Percentiles rank a stretch among this genome's conserved stretches.
Evolutionary conservation across 306 rosid species (phyloP).

Genomic region (Sicyos edulis): DNA sequence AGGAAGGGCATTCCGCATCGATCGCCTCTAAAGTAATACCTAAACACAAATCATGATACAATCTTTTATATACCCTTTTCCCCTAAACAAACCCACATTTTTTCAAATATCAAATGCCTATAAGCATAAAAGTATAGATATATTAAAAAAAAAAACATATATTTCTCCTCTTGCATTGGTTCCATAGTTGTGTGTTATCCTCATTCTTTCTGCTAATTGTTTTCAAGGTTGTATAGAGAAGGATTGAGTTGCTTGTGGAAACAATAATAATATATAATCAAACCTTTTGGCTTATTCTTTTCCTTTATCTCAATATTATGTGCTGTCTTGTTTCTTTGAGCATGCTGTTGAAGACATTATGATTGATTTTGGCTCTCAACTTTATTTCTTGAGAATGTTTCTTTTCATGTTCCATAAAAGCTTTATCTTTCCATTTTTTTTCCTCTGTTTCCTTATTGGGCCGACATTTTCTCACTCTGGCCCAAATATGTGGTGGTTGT

Average conservation of each 20-base stretch:
- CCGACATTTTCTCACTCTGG: slow-evolving; percentile 21
- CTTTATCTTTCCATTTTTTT: background rate
- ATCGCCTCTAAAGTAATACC: slow-evolving; percentile 45
- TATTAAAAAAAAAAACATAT: slow-evolving; percentile 27
- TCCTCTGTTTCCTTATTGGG: slow-evolving; percentile 11
- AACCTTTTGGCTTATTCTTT: slow-evolving; percentile 16
- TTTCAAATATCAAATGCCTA: slow-evolving; percentile 16
- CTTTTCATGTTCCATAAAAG: background rate
- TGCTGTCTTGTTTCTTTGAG: background rate
- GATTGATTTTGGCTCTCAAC: slow-evolving; percentile 6
- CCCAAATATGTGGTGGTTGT: slow-evolving; percentile 30
- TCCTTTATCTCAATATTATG: background rate
- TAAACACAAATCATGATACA: slow-evolving; percentile 6
- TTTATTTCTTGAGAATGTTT: slow-evolving; percentile 16
- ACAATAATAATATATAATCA: slow-evolving; percentile 19
- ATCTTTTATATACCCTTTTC: slow-evolving; percentile 24
- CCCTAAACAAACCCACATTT: slow-evolving; percentile 10
- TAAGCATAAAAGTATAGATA: slow-evolving; percentile 15
- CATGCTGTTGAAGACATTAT: slow-evolving; percentile 16
- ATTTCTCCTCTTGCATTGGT: slow-evolving; percentile 21
- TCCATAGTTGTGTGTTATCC: slow-evolving; percentile 7
- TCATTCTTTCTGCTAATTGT: slow-evolving; percentile 10
- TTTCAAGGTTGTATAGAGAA: slow-evolving; percentile 48
- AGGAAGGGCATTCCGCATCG: slow-evolving; percentile 71
- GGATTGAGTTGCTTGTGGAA: slow-evolving; percentile 1